phyloP scores from a whole-genome alignment of 2,329 filamentous ascomycete species.

The Amesomyces nigricolor region DNA sequence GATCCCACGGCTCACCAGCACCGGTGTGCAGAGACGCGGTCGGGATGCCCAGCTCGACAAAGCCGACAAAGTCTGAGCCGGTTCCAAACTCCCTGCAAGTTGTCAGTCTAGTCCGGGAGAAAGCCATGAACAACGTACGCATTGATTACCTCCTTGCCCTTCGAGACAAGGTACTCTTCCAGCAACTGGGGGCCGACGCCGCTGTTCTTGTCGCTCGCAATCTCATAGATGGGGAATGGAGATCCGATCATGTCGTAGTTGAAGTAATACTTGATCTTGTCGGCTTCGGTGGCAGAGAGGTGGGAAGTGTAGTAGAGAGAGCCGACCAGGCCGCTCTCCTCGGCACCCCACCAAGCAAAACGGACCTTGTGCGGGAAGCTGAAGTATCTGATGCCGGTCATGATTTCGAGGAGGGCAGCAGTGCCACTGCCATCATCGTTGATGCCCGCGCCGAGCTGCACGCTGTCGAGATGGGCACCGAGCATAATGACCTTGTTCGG shows the following conservation, averaged over 20 bases:
- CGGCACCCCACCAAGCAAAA: conserved; percentile 43
- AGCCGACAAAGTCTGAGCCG: conserved; percentile 56
- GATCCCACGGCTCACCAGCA: conserved; percentile 39
- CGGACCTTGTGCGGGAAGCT: conserved; percentile 36
- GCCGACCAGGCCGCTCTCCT: conserved; percentile 38
- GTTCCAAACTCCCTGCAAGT: conserved; percentile 46
- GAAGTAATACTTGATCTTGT: conserved; percentile 35
- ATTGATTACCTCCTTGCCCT: conserved; percentile 30
- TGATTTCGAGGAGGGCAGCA: conserved; percentile 36
- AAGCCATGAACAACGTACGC: conserved; percentile 30
- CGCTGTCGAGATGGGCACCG: conserved; percentile 41
- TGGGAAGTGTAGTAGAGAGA: conserved; percentile 36
- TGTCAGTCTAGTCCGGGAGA: conserved; percentile 30
- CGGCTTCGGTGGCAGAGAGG: conserved; percentile 30
- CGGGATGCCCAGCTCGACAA: conserved; percentile 51
- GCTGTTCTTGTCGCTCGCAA: conserved; percentile 33
- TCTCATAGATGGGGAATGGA: conserved; percentile 33
- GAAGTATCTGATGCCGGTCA: conserved; percentile 26
- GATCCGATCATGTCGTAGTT: conserved; percentile 41
- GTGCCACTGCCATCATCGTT: conserved; percentile 44
- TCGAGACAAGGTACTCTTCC: conserved; percentile 29
- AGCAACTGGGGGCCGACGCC: conserved; percentile 35
- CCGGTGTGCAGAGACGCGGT: conserved; percentile 56
- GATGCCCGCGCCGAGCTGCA: conserved; percentile 40
- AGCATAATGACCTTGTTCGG: conserved; percentile 38